Conservation (phyloP, 768 basidiomycete genomes). For the Pholiota microspora region DNA sequence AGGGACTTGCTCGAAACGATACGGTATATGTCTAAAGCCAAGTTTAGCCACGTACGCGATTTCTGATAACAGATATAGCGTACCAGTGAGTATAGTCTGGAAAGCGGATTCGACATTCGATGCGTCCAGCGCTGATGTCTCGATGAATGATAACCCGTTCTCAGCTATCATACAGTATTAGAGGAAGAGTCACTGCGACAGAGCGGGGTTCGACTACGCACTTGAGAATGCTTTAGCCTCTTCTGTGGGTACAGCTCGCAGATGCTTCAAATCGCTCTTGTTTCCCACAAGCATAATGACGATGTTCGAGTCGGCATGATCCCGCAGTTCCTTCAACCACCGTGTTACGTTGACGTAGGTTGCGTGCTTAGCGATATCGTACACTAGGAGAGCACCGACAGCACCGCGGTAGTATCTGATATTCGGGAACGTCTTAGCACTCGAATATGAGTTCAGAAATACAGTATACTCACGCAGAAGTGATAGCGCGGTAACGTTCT, state of each 20-base stretch:
- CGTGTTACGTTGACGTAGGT: constrained; percentile 93
- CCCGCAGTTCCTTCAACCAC: constrained; percentile 96
- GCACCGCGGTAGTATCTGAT: constrained; percentile 95
- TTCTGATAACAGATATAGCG: constrained; percentile 21
- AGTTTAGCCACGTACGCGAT: not conserved
- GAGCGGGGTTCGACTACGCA: constrained; percentile 25
- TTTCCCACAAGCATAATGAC: constrained; percentile 97
- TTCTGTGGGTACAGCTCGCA: constrained; percentile 94
- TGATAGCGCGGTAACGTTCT: constrained; percentile 97
- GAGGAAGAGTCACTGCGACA: constrained; percentile 1
- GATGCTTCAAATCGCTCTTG: constrained; percentile 98
- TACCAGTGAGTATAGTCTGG: constrained; percentile 93
- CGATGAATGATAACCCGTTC: constrained; percentile 92
- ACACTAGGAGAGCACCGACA: constrained; percentile 88
- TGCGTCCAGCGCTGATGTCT: constrained; percentile 99
- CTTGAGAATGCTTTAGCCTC: constrained; percentile 92
- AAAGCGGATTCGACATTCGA: constrained; percentile 98
- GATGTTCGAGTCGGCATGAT: constrained; percentile 91
- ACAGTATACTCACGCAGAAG: constrained; percentile 73
- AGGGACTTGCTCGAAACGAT: constrained; percentile 96
- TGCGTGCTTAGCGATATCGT: constrained; percentile 91
- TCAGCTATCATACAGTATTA: constrained; percentile 53
- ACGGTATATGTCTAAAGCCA: constrained; percentile 88
- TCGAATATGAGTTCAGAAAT: not conserved
- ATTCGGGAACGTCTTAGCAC: constrained; percentile 4